Evolutionary conservation across 2,329 filamentous ascomycete species (phyloP), one percentile per base, ranked within the genome.

Genomic region (Didymosphaeria variabile): DNA sequence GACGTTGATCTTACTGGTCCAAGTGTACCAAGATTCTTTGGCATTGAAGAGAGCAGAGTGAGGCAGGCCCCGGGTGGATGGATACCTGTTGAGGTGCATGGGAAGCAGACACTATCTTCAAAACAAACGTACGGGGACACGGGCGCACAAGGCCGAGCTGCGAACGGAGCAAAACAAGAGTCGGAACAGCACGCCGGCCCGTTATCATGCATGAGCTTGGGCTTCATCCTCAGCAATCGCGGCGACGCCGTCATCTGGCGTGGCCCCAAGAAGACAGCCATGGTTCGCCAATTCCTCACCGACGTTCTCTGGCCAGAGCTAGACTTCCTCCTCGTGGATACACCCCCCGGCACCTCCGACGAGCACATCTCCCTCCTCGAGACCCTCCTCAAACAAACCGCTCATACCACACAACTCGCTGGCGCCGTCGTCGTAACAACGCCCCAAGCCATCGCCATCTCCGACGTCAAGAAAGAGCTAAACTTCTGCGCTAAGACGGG

Each of bases 191-290:
- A 83, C 2, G 80, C 88, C 26, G 91, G 91, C 1, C 83, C 88
- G 36, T 83, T 94, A 10, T 86, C 88, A 62, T 95, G 93, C 77
- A 97, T 98, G 91, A 97, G 93, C 58, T 84, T 99, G 1, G 95
- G 94, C 2, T 98, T 99, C 72, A 86, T 99, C 7, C 85, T 99
- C 6, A 89, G 90, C 3, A 87, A 89, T 63, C 85, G 94, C 69
- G 92, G 91, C 64, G 93, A 97, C 71, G 94, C 95, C 0, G 94
- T 99, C 0, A 95, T 99, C 42, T 99, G 95, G 95, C 88, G 95
- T 56, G 95, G 95, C 0, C 95, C 95, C 2, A 99, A 99, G 81
- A 99, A 99, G 82, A 99, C 95, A 5, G 95, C 95, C 54, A 99
- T 99, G 95, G 93, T 99, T 60, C 89, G 94, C 44, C 95, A 99